A percentile compares a stretch with the other conserved stretches of the same genome.
These are phyloP conservation scores for Cordyceps tenuipes DNA, from an alignment of 2,329 filamentous ascomycete species.

Conservation along the genomic window DNA sequence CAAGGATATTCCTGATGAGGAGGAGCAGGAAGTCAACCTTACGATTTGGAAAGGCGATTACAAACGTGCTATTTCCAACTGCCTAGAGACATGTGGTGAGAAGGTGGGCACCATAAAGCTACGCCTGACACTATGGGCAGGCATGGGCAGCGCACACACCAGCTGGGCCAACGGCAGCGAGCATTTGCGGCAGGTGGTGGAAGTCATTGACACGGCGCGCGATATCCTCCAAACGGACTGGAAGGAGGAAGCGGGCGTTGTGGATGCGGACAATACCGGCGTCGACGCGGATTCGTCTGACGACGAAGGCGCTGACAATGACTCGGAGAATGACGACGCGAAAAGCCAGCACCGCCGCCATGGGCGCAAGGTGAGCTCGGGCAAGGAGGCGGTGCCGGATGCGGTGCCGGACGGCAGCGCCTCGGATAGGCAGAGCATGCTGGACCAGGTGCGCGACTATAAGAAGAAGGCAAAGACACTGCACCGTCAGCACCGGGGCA, in stretches of 20 bases:
- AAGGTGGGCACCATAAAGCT: slow-evolving; percentile 37
- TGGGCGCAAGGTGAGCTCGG: slow-evolving; percentile 12
- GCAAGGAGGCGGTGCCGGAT: slow-evolving; percentile 14
- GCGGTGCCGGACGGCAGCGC: slow-evolving; percentile 25
- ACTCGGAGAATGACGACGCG: slow-evolving; percentile 7
- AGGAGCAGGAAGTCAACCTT: slow-evolving; percentile 49
- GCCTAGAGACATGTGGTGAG: slow-evolving; percentile 36
- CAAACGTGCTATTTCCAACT: slow-evolving; percentile 38
- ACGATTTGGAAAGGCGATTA: slow-evolving; percentile 57
- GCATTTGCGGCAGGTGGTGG: slow-evolving; percentile 30
- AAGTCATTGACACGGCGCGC: slow-evolving; percentile 38
- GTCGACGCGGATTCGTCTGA: slow-evolving; percentile 20
- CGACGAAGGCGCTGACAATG: slow-evolving; percentile 14
- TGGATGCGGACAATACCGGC: slow-evolving; percentile 23
- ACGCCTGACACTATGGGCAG: slow-evolving; percentile 27
- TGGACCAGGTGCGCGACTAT: slow-evolving; percentile 50
- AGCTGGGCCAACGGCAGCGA: slow-evolving; percentile 27
- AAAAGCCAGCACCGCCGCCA: slow-evolving; percentile 1
- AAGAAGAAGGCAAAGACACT: slow-evolving; percentile 49
- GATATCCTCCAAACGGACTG: slow-evolving; percentile 25
- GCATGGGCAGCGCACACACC: slow-evolving; percentile 29
- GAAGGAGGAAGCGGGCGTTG: slow-evolving; percentile 28
- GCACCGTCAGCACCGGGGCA: slow-evolving; percentile 56
- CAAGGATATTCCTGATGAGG: slow-evolving; percentile 60
- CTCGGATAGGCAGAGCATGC: slow-evolving; percentile 35